Conservation (phyloP, 495 filamentous ascomycete genomes). For the Parathielavia appendiculata region DNA sequence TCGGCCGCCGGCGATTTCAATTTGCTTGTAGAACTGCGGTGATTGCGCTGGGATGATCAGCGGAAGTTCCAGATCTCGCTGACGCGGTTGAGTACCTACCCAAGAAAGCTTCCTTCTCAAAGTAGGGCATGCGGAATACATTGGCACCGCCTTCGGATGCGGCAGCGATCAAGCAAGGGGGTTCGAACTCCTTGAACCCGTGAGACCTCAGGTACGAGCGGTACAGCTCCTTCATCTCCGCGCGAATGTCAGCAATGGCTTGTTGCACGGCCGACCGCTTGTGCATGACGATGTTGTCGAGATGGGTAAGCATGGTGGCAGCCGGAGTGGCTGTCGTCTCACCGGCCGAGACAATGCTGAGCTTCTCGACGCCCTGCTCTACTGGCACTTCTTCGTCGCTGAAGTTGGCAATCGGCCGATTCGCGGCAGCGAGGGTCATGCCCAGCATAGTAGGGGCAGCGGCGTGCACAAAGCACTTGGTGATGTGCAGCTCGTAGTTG, state of each 20-base stretch:
- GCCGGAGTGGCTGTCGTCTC: constrained; percentile 55
- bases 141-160: constrained; percentile 91
- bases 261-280: constrained; percentile 83
- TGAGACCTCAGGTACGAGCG: constrained; percentile 67
- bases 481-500: constrained; percentile 78
- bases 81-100: constrained; percentile 44
- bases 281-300: constrained; percentile 87
- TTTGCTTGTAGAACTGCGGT: constrained; percentile 95
- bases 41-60: constrained; percentile 23
- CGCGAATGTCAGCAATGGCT: constrained; percentile 74
- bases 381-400: constrained; percentile 58
- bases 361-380: constrained; percentile 54
- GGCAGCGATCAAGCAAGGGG: constrained; percentile 81
- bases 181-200: constrained; percentile 82
- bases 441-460: constrained; percentile 58
- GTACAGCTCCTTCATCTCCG: constrained; percentile 76
- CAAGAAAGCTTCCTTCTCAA: constrained; percentile 76
- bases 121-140: constrained; percentile 90
- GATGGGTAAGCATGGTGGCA: constrained; percentile 67
- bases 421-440: constrained; percentile 64
- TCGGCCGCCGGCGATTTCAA: constrained; percentile 88
- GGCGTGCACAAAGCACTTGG: constrained; percentile 66
- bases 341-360: constrained; percentile 26
- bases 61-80: neutral
- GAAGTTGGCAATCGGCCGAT: constrained; percentile 60